These are phyloP conservation scores for Fusarium nisikadoi DNA, from an alignment of 2,329 filamentous ascomycete genomes.

Conservation along the genomic window DNA sequence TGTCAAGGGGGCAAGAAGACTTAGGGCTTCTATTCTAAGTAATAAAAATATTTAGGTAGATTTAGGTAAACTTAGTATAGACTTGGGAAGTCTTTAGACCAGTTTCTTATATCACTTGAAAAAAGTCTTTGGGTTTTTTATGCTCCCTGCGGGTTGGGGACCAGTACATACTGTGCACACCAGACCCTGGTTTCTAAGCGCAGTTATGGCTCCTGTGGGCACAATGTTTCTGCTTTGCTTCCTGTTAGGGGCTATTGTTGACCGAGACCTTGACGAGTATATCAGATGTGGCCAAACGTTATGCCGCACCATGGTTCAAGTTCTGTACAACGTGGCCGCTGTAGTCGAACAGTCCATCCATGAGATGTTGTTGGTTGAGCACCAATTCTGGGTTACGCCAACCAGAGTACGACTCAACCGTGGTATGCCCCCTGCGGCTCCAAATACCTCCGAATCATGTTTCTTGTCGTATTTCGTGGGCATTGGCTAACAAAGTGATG, in stretches of 20 bases:
- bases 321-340: constrained; percentile 1
- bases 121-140: neutral
- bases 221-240: constrained; percentile 29
- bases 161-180: neutral
- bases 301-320: neutral
- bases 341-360: constrained; percentile 11
- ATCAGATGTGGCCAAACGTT: constrained; percentile 4
- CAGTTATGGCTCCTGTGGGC: constrained; percentile 33
- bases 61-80: neutral
- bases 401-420: constrained; percentile 1
- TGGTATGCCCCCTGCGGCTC: neutral
- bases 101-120: neutral
- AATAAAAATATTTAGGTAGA: neutral
- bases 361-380: constrained; percentile 14
- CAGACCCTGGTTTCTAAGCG: constrained; percentile 6
- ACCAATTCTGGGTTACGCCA: constrained; percentile 10
- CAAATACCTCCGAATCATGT: constrained; percentile 35
- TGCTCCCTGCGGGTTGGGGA: neutral
- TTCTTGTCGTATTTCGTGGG: constrained; percentile 39
- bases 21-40: neutral
- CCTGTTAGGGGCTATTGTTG: constrained; percentile 2
- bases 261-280: constrained; percentile 2
- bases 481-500: constrained; percentile 22
- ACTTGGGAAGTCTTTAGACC: neutral
- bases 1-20: neutral